Conservation (phyloP, 768 basidiomycete genomes). For the Dentipellis sp. region DNA sequence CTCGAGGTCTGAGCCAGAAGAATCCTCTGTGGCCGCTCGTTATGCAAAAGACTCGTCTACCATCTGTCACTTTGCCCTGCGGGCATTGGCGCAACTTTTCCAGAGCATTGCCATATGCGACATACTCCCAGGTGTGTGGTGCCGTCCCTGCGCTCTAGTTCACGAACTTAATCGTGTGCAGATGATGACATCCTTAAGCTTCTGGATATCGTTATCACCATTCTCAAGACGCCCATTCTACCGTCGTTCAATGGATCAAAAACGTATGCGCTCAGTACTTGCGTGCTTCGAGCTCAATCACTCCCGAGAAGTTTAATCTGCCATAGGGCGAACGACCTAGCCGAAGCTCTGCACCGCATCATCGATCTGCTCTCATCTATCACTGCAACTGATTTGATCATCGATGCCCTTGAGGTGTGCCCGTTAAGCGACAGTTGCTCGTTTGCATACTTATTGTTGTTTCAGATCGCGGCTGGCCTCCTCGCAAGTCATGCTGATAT, state of each 20-base stretch:
- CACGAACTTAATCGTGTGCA: too few relatives aligned
- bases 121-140: too few relatives aligned
- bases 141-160: too few relatives aligned
- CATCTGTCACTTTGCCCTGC: not conserved
- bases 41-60: not conserved
- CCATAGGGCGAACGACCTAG: not conserved
- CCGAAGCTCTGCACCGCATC: not conserved
- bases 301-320: not conserved
- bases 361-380: not conserved
- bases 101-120: too few relatives aligned
- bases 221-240: not conserved
- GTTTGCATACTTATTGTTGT: too few relatives aligned
- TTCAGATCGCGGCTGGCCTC: too few relatives aligned
- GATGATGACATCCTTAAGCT: too few relatives aligned
- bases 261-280: not conserved
- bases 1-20: too few relatives aligned
- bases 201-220: not conserved
- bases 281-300: not conserved
- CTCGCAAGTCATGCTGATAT: too few relatives aligned
- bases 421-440: too few relatives aligned
- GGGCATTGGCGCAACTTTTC: not conserved
- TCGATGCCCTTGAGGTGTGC: not conserved
- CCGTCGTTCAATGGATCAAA: not conserved
- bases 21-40: too few relatives aligned
- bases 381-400: not conserved